Base-by-base conservation (phyloP, 371 early-diverging fungal species). In the Catenaria anguillulae region DNA sequence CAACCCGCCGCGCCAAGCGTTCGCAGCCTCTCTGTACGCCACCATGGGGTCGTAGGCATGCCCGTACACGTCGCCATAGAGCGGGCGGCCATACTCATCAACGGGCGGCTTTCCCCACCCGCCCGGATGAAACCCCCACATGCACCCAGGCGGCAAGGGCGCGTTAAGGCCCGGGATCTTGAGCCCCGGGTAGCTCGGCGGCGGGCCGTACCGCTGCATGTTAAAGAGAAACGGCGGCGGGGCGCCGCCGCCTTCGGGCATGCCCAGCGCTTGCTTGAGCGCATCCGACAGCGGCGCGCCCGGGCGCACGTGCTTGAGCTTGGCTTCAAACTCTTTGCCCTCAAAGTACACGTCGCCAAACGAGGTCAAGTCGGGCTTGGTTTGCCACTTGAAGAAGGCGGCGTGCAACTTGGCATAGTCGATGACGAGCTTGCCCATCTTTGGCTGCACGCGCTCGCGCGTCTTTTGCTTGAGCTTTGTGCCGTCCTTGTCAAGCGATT, bases 151-250 rank as follows among this genome's bases (percentile, higher is more conserved):
- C 17, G 99, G 99, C 68, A 99, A 97, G 1, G 96, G 97, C 15
- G 94, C 88, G 71, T 95, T 99, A 35, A 99, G 74, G 5, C 99
- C 99, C 4, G 99, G 92, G 60, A 99, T 87, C 65, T 84, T 87
- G 55, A 97, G 70, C 64, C 81, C 84, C 6, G 96, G 92, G 71
- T 98, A 99, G 61, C 85, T 83, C 3, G 97, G 97, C 45, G 99
- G 99, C 24, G 92, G 95, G 3, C 99, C 99, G 70, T 90, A 87
- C 35, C 96, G 84, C 73, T 99, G 99, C 99, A 97, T 97, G 66
- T 92, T 94, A 67, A 94, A 84, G 29, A 99, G 74, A 95, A 95
- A 99, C 40, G 99, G 98, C 42, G 97, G 94, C n/a, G 99, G 97
- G 0, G 92, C 90, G 56, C 90, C 74, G 40, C 40, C 17, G 1